phyloP scores from a whole-genome alignment of 1,284 basidiomycete species.

The Lignosus rhinocerotis region DNA sequence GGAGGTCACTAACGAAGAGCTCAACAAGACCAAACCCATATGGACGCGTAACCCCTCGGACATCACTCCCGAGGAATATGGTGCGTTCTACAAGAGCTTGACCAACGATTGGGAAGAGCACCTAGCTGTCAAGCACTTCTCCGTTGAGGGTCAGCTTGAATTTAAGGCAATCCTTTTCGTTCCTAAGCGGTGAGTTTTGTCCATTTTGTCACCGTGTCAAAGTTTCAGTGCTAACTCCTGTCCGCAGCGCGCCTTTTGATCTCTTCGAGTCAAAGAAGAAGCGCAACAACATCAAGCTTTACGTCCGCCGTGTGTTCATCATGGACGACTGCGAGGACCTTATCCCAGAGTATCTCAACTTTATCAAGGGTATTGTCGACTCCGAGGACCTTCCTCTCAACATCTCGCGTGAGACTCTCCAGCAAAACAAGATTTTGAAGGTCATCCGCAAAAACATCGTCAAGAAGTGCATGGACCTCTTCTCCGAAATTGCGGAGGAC shows the following conservation, averaged over 20 bases:
- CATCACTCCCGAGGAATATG: constrained; percentile 93
- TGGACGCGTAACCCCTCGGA: constrained; percentile 98
- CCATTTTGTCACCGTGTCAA: neutral
- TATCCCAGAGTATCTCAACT: constrained; percentile 99
- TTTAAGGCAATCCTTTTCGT: constrained; percentile 99
- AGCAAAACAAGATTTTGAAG: constrained; percentile 99
- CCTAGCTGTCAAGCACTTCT: constrained; percentile 99
- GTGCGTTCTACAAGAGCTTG: constrained; percentile 98
- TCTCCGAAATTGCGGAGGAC: constrained; percentile 98
- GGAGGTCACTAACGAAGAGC: constrained; percentile 91
- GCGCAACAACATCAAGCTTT: constrained; percentile 99
- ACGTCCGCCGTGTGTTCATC: constrained; percentile 99
- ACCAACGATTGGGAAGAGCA: constrained; percentile 99
- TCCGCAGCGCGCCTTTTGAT: constrained; percentile 88
- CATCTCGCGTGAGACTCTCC: constrained; percentile 99
- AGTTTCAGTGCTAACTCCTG: constrained; percentile 16
- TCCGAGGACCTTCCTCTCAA: constrained; percentile 99
- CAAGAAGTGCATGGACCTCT: constrained; percentile 96
- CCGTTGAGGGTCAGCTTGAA: constrained; percentile 99
- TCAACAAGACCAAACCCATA: constrained; percentile 99
- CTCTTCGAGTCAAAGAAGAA: constrained; percentile 99
- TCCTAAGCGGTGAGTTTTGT: constrained; percentile 80
- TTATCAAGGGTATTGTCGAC: constrained; percentile 99
- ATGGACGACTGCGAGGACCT: constrained; percentile 99
- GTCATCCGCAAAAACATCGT: constrained; percentile 98